Evolutionary conservation across 2,329 filamentous ascomycete genomes (phyloP).

Genomic region (Nemania sp.): DNA sequence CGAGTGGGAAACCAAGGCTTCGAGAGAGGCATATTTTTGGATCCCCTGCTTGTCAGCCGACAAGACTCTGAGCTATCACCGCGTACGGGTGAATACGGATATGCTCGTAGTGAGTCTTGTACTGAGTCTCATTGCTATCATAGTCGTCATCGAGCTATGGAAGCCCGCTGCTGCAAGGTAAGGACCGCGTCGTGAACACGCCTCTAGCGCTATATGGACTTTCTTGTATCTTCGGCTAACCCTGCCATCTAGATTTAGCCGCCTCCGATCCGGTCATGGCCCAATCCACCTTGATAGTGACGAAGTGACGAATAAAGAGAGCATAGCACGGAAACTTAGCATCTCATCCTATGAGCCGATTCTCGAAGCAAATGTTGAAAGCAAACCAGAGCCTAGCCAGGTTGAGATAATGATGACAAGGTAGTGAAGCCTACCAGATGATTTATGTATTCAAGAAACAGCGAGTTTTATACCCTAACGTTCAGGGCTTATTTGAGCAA

Average conservation of each 20-base stretch:
- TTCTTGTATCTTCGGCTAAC: conserved; percentile 31
- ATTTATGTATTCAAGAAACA: conserved; percentile 6
- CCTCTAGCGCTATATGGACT: background rate
- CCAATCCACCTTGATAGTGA: conserved; percentile 44
- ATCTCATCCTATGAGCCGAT: conserved; percentile 8
- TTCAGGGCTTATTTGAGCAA: conserved; percentile 37
- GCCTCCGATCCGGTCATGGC: conserved; percentile 37
- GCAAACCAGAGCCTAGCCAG: conserved; percentile 20
- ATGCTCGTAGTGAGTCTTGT: conserved; percentile 45
- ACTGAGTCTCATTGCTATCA: conserved; percentile 37
- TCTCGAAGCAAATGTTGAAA: conserved; percentile 26
- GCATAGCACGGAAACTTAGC: conserved; percentile 16
- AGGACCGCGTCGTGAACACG: conserved; percentile 7
- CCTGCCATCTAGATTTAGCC: conserved; percentile 36
- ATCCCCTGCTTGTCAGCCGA: conserved; percentile 45
- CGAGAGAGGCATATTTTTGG: conserved; percentile 45
- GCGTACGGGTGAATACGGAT: conserved; percentile 46
- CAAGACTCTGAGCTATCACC: conserved; percentile 44
- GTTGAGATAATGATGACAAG: conserved; percentile 35
- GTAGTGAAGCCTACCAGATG: conserved; percentile 12
- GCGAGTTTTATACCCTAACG: conserved; percentile 32
- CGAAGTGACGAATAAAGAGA: conserved; percentile 24
- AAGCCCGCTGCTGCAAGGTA: conserved; percentile 44
- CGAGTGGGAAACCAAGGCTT: conserved; percentile 48
- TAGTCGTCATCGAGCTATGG: conserved; percentile 46